Evolutionary conservation across 1,139 yeast species (phyloP).

Genomic region (Hanseniaspora gamundiae): DNA sequence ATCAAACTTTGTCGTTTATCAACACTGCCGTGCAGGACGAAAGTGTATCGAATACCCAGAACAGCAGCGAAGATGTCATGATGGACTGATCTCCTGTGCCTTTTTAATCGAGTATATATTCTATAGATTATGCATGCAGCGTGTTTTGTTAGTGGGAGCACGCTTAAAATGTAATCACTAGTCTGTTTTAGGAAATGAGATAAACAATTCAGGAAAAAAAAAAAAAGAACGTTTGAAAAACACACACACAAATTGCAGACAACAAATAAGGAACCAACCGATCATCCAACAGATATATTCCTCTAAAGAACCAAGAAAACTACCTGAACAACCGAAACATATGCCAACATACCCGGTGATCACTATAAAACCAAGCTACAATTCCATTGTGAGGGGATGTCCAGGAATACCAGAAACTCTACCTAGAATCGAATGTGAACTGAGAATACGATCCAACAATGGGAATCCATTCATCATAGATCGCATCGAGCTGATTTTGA

Average conservation of each 20-base stretch:
- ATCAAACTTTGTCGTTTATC: slow-evolving; percentile 33
- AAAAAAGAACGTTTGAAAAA: not conserved
- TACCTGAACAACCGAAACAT: too few species aligned
- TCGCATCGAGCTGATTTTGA: slow-evolving; percentile 38
- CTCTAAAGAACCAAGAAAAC: not conserved
- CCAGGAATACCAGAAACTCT: slow-evolving; percentile 53
- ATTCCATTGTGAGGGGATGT: slow-evolving; percentile 43
- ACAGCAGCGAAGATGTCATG: slow-evolving; percentile 9
- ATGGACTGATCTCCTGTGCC: not conserved
- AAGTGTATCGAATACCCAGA: slow-evolving; percentile 16
- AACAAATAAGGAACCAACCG: not conserved
- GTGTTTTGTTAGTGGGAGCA: too few species aligned
- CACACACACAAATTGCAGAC: not conserved
- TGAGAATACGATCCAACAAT: slow-evolving; percentile 24
- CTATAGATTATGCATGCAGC: too few species aligned
- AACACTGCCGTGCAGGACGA: slow-evolving; percentile 14
- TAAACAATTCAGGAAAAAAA: not conserved
- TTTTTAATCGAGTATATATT: too few species aligned
- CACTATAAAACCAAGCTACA: slow-evolving; percentile 35
- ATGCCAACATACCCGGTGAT: slow-evolving; percentile 22
- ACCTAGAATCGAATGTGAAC: slow-evolving; percentile 26
- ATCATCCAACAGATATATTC: not conserved
- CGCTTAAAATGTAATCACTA: not conserved
- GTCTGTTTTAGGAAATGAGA: not conserved
- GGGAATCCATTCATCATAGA: slow-evolving; percentile 71